Base-by-base conservation (phyloP, 2,329 filamentous ascomycete species). In the Aaosphaeria pasadenensis region DNA sequence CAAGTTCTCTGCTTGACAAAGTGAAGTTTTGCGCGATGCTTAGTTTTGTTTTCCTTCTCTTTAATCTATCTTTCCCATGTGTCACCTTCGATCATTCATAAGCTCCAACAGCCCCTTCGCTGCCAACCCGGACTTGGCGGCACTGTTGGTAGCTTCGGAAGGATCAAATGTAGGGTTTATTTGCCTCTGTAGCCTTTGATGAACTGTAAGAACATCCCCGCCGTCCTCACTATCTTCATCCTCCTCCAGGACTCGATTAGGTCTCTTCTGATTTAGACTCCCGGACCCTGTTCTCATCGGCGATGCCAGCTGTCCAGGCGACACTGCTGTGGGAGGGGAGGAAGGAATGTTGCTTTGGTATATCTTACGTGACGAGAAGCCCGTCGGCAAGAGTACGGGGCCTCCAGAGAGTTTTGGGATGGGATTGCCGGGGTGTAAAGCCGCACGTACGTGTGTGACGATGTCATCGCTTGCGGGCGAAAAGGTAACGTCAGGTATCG, bases 21-120 rank as follows among this genome's bases (percentile, higher is more conserved):
- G 17, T 24, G 17, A 24, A 24, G 17, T 24, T 24, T 24, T 24
- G 17, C 17, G 17, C 17, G 17, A 24, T 24, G 17, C 17, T 24
- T 24, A 24, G 17, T 24, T 2, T 24, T 24, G 17, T 24, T 24
- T 24, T 24, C 17, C 17, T 24, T 24, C 17, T 24, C 17, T 24
- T 24, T 24, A 24, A 24, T 24, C 17, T 3, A 24, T 24, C 17
- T 24, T 29, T 9, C 11, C 32, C 13, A 38, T 28, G 24, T 45
- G 39, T 31, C 36, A 42, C 49, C 59, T 55, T 44, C 49, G 48
- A 30, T 56, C 60, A 32, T 54, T 57, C 66, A 64, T 69, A 46
- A 83, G 64, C 51, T 75, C 77, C 51, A 83, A 57, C 55, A 85
- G 59, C 6, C 77, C 80, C 57, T 75, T 77, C 9, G 75, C 79